These are phyloP conservation scores for Phalaenopsis aphrodite DNA, from an alignment of 106 monocot species.

Conservation along the genomic window DNA sequence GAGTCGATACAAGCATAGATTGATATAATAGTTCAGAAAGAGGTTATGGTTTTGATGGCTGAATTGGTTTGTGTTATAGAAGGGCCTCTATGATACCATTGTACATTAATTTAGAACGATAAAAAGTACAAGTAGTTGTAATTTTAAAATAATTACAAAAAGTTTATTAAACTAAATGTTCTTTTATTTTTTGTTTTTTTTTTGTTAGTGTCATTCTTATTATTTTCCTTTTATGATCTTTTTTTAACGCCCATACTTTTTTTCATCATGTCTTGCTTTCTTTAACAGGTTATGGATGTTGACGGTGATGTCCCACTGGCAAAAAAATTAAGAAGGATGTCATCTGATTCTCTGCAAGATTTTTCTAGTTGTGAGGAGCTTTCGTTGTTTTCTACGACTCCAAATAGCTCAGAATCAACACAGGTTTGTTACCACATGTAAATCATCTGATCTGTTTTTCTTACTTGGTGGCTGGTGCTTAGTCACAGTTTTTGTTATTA, in stretches of 20 bases:
- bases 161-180: neutral
- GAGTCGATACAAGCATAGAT: neutral
- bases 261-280: neutral
- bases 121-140: neutral
- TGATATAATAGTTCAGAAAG: neutral
- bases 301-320: constrained; percentile 59
- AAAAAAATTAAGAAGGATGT: constrained; percentile 54
- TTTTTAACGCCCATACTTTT: neutral
- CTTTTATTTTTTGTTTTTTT: neutral
- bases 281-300: constrained; percentile 50
- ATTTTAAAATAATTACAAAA: neutral
- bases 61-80: neutral
- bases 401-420: constrained; percentile 61
- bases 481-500: neutral
- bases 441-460: neutral
- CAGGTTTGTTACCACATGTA: constrained; percentile 37
- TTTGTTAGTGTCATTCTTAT: neutral
- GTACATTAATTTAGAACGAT: neutral
- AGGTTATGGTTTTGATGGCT: constrained; percentile 1
- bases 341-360: constrained; percentile 77
- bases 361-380: constrained; percentile 65
- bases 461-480: neutral
- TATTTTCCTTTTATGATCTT: neutral
- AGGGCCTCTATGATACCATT: no score
- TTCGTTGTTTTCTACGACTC: constrained; percentile 56